Evolutionary conservation across 2,329 filamentous ascomycete genomes (phyloP).

Genomic region (Penicillium digitatum): DNA sequence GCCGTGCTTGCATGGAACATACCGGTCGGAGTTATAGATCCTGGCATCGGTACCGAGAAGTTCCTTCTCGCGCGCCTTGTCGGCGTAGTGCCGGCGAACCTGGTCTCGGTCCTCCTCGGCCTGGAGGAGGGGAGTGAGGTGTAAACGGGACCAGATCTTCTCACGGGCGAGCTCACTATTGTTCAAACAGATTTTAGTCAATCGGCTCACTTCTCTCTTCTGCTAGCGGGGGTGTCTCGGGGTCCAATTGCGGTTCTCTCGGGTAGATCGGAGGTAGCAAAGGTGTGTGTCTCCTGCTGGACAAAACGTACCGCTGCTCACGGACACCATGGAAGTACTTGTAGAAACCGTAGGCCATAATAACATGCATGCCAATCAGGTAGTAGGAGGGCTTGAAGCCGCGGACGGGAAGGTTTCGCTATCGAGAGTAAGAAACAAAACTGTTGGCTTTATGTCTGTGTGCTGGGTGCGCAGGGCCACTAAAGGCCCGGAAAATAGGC

Average conservation of each 20-base stretch:
- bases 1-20: conserved; percentile 35
- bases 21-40: conserved; percentile 88
- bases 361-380: conserved; percentile 67
- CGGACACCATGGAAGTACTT: conserved; percentile 75
- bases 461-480: neutral
- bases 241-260: conserved; percentile 11
- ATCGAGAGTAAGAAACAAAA: conserved; percentile 11
- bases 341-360: conserved; percentile 92
- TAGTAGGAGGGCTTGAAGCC: conserved; percentile 82
- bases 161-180: conserved; percentile 85
- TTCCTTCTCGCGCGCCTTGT: conserved; percentile 85
- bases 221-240: neutral
- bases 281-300: conserved; percentile 1
- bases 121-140: conserved; percentile 88
- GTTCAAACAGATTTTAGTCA: conserved; percentile 1
- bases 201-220: neutral
- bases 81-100: conserved; percentile 78
- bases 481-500: neutral
- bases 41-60: conserved; percentile 77
- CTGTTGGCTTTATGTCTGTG: conserved; percentile 6
- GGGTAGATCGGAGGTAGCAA: conserved; percentile 12
- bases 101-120: conserved; percentile 96
- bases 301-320: conserved; percentile 75
- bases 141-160: conserved; percentile 97
- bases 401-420: conserved; percentile 88